phyloP scores from a whole-genome alignment of 768 basidiomycete species.

The Cyclocybe cylindracea region DNA sequence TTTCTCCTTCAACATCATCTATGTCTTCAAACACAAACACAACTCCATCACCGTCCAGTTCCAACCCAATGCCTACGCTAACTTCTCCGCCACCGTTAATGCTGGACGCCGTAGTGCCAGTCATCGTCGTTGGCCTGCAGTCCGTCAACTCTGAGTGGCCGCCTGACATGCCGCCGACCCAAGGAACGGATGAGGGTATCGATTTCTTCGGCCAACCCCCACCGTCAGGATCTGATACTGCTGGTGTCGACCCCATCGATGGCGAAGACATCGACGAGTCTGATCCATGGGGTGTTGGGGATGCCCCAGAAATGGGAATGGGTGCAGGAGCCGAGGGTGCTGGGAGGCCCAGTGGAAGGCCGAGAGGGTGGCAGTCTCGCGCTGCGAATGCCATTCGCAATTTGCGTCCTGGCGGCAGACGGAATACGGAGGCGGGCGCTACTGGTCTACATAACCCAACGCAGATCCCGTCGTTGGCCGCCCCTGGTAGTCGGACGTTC shows the following conservation, averaged over 20 bases:
- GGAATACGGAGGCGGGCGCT: conserved; percentile 18
- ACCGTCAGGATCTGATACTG: conserved; percentile 1
- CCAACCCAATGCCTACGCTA: conserved; percentile 4
- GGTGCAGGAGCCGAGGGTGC: conserved; percentile 3
- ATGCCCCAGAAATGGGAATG: conserved; percentile 9
- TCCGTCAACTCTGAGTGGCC: conserved; percentile 58
- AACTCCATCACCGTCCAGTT: conserved; percentile 8
- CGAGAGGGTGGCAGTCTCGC: conserved; percentile 55
- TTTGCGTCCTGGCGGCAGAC: conserved; percentile 40
- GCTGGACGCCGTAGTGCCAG: conserved; percentile 64
- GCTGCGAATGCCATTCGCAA: conserved; percentile 65
- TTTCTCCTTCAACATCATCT: not conserved
- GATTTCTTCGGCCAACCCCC: conserved; percentile 17
- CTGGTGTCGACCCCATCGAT: not conserved
- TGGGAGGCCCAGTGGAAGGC: conserved; percentile 13
- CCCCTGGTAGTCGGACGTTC: conserved; percentile 66
- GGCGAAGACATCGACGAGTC: conserved; percentile 9
- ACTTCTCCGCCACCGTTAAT: conserved; percentile 10
- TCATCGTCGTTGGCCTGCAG: conserved; percentile 83
- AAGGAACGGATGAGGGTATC: conserved; percentile 19
- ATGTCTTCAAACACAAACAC: not conserved
- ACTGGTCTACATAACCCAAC: not conserved
- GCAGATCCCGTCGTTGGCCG: conserved; percentile 7
- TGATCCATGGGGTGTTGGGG: conserved; percentile 8
- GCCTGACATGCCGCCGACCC: conserved; percentile 24